Evolutionary conservation across 139 green algal genomes (phyloP), one percentile per base, ranked within the genome.

Genomic region (Limnomonas spitsbergensis): DNA sequence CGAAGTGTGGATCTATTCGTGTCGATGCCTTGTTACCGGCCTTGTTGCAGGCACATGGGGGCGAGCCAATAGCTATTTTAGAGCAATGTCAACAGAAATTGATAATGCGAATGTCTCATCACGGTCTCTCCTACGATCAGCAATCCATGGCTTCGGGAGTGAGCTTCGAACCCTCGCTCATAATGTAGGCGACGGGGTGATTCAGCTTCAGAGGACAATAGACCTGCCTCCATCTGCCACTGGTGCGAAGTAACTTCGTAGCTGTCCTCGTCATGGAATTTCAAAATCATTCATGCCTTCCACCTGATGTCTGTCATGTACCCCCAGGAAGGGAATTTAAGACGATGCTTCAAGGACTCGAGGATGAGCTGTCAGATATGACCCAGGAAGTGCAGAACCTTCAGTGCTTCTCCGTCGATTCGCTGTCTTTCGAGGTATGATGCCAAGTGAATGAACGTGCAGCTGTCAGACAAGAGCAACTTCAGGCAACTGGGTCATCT

Each of bases 341-440:
- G 3, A 38, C 78, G 1, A 53, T 37, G 0, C 39, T 86, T 27
- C 53, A 67, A 2, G 53, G 81, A 26, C 47, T 86, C 1, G 72
- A 83, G 40, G 73, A 81, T 0, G 77, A 86, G 39, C 76, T 83
- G 3, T n/a, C 67, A 2, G 77, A 86, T 3, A 47, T 86, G 1
- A 54, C 73, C 0, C 4, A 67, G 4, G 73, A 86, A 53, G 53
- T 75, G 34, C 72, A 86, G 76, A 39, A 75, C 9, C 39, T 86
- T 53, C 75, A 86, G 73, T 38, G 68, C 7, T 79, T 81, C 54
- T 80, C 81, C 0, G 40, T 80, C 1, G 81, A 83, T 37, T 35
- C 77, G 6, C 69, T 83, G 1, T 81, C 66, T 1, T 79, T 86
- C 2, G 77, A 86, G 76, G 81, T 85, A 29, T 0, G 81, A n/a